Base-by-base conservation (phyloP, 2,329 filamentous ascomycete genomes). In the Rugonectria rugulosa region DNA sequence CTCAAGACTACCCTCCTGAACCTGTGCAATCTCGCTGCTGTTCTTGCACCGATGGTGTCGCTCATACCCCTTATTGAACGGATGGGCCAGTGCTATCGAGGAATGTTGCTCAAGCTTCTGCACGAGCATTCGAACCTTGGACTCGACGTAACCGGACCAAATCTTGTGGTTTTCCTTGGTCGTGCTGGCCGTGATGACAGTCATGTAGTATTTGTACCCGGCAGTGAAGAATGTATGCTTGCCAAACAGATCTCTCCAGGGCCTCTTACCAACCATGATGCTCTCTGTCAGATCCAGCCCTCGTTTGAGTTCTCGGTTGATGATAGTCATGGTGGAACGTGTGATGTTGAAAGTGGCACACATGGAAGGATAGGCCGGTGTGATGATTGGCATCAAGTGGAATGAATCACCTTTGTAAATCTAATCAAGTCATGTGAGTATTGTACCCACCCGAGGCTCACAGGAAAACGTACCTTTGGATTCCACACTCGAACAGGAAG, bases 381-480 rank as follows among this genome's bases (percentile, higher is more conserved):
- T 99, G 69, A 99, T 98, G 73, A 99, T 91, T 23, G 95, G 95
- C 95, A 99, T 99, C 47, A 97, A 79, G 73, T 98, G 94, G 63
- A 87, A 90, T 37, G 85, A 85, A 73, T 98, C 95, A 50, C 86
- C 84, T 57, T 87, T 86, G 72, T 96, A 96, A 24, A 92, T 79
- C 82, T 91, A 66, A 41, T 8, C 59, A 44, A 52, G 46, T 50
- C 17, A 24, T 4, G 31, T 23, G 10, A 32, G 44, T 14, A 4
- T 17, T 15, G 24, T n/a, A 12, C 8, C 27, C 7, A 21, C 2
- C 4, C 10, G 9, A 19, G n/a, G 14, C 19, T 8, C 10, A 9
- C 29, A 11, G 23, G 17, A 10, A n/a, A 21, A 60, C 40, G 64
- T 76, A 92, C 90, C 80, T 88, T 89, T 27, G 95, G 95, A 68